phyloP scores from a whole-genome alignment of 805 yeast species.

The Zygosaccharomyces gambellarensis region DNA sequence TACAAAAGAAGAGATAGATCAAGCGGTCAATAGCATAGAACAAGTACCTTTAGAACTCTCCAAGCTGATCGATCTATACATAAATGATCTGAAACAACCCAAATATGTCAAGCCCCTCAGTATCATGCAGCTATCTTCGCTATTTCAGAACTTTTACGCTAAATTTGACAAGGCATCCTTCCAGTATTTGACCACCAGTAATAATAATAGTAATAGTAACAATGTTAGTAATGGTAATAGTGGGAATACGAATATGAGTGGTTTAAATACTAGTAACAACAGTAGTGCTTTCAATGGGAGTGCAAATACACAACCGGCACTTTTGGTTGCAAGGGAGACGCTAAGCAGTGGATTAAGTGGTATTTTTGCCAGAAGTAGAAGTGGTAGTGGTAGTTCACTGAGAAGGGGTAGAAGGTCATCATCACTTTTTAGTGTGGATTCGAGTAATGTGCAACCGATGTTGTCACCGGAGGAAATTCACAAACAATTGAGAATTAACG shows the following conservation, averaged over 20 bases:
- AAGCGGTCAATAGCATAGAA: conserved; percentile 15
- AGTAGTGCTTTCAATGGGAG: neutral
- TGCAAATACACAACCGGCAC: conserved; percentile 10
- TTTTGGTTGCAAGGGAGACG: conserved; percentile 28
- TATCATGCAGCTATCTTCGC: conserved; percentile 26
- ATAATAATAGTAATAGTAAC: neutral
- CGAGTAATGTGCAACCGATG: conserved; percentile 23
- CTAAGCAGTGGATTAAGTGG: conserved; percentile 35
- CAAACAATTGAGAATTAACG: conserved; percentile 25
- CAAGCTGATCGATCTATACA: conserved; percentile 26
- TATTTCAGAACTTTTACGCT: conserved; percentile 31
- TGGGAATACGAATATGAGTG: neutral
- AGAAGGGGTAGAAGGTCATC: conserved; percentile 30
- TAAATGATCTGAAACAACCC: conserved; percentile 34
- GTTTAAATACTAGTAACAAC: neutral
- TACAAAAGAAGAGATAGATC: conserved; percentile 25
- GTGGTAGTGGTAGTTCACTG: conserved; percentile 26
- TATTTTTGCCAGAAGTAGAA: conserved; percentile 33
- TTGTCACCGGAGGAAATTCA: conserved; percentile 32
- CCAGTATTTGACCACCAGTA: conserved; percentile 19
- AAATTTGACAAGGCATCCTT: conserved; percentile 31
- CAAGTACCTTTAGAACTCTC: conserved; percentile 28
- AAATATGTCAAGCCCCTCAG: conserved; percentile 32
- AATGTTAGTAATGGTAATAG: neutral
- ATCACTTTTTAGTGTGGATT: conserved; percentile 28